Evolutionary conservation across 1,284 basidiomycete genomes (phyloP).

Genomic region (Xerocomus nothofagi): DNA sequence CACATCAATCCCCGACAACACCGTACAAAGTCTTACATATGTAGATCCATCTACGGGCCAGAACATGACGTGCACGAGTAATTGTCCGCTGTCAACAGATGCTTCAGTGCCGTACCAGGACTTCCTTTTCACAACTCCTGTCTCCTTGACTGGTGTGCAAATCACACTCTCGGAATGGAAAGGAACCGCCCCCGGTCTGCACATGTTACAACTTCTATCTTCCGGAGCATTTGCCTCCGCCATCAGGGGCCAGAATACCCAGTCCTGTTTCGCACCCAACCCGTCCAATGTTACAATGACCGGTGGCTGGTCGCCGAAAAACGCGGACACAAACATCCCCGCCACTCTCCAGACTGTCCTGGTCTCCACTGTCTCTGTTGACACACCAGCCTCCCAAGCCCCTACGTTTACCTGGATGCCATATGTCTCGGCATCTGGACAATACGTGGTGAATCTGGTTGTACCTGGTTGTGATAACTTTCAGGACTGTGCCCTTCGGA

Average conservation of each 20-base stretch:
- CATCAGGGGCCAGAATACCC: constrained; percentile 55
- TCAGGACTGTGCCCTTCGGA: constrained; percentile 80
- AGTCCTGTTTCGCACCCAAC: constrained; percentile 75
- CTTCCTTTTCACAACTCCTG: constrained; percentile 71
- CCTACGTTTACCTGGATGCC: constrained; percentile 89
- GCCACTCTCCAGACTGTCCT: constrained; percentile 80
- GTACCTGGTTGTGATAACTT: constrained; percentile 85
- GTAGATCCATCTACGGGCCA: constrained; percentile 74
- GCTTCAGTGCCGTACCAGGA: constrained; percentile 82
- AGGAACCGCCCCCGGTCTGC: constrained; percentile 80
- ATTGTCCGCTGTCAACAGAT: constrained; percentile 77
- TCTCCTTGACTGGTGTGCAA: constrained; percentile 78
- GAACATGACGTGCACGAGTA: constrained; percentile 67
- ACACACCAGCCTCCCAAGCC: constrained; percentile 55
- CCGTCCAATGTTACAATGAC: constrained; percentile 63
- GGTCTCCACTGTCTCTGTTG: constrained; percentile 65
- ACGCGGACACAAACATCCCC: constrained; percentile 69
- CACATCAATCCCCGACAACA: constrained; percentile 87
- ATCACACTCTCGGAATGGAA: constrained; percentile 78
- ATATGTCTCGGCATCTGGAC: constrained; percentile 84
- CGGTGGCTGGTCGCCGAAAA: constrained; percentile 68
- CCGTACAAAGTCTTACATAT: constrained; percentile 73
- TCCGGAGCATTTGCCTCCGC: constrained; percentile 86
- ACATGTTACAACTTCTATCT: constrained; percentile 88
- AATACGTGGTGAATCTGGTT: constrained; percentile 82